These are phyloP conservation scores for Globisporangium polare DNA, from an alignment of 352 stramenopile genomes.

Conservation along the genomic window DNA sequence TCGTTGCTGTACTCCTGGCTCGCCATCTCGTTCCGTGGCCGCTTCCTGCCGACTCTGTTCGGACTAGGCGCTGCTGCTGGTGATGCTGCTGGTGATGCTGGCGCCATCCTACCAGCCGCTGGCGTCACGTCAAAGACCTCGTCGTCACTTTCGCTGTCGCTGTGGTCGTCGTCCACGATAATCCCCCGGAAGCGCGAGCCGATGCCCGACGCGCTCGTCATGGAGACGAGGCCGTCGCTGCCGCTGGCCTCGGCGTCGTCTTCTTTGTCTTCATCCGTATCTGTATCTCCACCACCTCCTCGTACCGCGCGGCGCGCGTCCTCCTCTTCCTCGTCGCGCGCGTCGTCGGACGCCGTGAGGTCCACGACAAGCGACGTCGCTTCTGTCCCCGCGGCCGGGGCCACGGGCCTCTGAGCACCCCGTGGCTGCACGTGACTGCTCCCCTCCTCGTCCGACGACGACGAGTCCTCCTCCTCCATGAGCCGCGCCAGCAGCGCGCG, in stretches of 20 bases:
- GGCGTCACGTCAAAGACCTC: constrained; percentile 1
- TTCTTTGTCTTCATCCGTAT: constrained; percentile 7
- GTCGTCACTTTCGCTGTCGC: not conserved
- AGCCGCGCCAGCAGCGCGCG: constrained; percentile 5
- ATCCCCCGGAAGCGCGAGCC: constrained; percentile 6
- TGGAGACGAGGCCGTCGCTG: not conserved
- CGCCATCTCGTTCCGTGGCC: constrained; percentile 10
- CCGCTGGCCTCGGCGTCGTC: constrained; percentile 2
- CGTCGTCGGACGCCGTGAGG: constrained; percentile 7
- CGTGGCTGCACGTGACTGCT: not conserved
- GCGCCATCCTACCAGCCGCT: not conserved
- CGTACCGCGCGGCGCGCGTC: not conserved
- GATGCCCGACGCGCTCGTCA: not conserved
- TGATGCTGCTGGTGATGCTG: too few relatives aligned
- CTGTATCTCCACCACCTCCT: not conserved
- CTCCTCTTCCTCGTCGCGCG: constrained; percentile 2
- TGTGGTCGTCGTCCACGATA: constrained; percentile 14
- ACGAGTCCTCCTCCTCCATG: constrained; percentile 25
- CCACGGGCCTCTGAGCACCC: not conserved
- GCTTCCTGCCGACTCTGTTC: constrained; percentile 3
- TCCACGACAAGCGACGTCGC: constrained; percentile 7
- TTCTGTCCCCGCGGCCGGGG: not conserved
- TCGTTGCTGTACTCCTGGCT: not conserved
- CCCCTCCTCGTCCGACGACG: constrained; percentile 8
- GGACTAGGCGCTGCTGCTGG: not conserved